These are phyloP conservation scores for Thraustochytrium striatum DNA, from an alignment of 352 stramenopile genomes.

Conservation along the genomic window DNA sequence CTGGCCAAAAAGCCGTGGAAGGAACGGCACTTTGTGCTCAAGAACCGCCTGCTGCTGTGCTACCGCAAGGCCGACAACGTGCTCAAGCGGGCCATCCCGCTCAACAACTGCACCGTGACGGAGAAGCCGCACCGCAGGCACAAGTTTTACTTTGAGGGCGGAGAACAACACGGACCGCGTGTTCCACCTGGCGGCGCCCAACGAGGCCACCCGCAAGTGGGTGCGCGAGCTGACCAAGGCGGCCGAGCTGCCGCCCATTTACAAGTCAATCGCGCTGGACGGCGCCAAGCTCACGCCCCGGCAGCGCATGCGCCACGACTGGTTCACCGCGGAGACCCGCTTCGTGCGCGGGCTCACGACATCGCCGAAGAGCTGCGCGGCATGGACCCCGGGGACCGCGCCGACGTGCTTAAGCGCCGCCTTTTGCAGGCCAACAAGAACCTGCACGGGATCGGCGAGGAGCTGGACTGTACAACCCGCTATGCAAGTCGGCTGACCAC, in stretches of 20 bases:
- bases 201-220: constrained; percentile 27
- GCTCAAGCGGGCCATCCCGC: constrained; percentile 31
- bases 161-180: constrained; percentile 1
- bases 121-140: constrained; percentile 5
- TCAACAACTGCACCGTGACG: background rate
- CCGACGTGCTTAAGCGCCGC: background rate
- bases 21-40: constrained; percentile 17
- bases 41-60: constrained; percentile 31
- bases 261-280: background rate
- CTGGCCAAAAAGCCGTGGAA: constrained; percentile 27
- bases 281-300: background rate
- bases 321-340: constrained; percentile 70
- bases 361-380: constrained; percentile 64
- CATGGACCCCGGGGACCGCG: constrained; percentile 60
- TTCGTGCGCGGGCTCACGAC: constrained; percentile 58
- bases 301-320: constrained; percentile 61
- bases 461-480: constrained; percentile 70
- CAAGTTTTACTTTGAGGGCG: constrained; percentile 41
- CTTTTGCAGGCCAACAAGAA: constrained; percentile 58
- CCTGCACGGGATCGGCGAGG: constrained; percentile 61
- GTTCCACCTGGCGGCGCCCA: constrained; percentile 34
- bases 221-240: constrained; percentile 20
- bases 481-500: constrained; percentile 71
- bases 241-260: constrained; percentile 25
- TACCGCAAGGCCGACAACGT: background rate